phyloP scores from a whole-genome alignment of 2,329 filamentous ascomycete genomes.

The Aspergillus ibericus region DNA sequence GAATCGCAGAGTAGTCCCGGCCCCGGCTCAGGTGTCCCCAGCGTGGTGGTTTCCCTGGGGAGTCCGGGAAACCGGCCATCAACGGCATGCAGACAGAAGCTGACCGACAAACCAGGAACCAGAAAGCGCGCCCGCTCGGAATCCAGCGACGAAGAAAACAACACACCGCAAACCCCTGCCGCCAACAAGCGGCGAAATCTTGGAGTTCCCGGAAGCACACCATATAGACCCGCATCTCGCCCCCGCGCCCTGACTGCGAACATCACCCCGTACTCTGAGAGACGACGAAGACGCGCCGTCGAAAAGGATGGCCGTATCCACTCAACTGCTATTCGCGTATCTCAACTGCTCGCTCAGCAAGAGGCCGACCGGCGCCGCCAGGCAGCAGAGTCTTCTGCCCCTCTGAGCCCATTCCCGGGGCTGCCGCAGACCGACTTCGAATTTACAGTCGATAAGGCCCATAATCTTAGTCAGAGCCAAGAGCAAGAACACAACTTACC shows the following conservation, averaged over 20 bases:
- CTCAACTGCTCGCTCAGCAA: conserved; percentile 33
- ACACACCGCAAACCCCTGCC: conserved; percentile 15
- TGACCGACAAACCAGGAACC: conserved; percentile 19
- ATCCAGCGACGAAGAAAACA: conserved; percentile 6
- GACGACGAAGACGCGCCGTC: conserved; percentile 29
- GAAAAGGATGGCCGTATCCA: conserved; percentile 35
- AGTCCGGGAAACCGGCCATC: background rate
- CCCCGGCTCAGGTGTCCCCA: conserved; percentile 13
- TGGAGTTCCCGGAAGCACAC: conserved; percentile 23
- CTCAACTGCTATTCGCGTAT: conserved; percentile 35
- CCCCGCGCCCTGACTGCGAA: conserved; percentile 20
- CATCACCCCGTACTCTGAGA: conserved; percentile 29
- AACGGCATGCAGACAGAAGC: conserved; percentile 8
- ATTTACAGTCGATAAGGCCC: conserved; percentile 8
- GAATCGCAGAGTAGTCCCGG: conserved; percentile 9
- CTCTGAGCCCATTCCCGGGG: conserved; percentile 8
- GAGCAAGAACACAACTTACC: background rate
- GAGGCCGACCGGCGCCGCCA: conserved; percentile 27
- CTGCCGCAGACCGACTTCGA: conserved; percentile 11
- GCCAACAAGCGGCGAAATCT: conserved; percentile 26
- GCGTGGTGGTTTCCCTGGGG: conserved; percentile 5
- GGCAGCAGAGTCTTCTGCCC: conserved; percentile 6
- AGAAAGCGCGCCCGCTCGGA: conserved; percentile 21
- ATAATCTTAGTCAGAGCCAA: background rate
- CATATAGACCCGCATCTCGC: conserved; percentile 18